Base-by-base conservation (phyloP, 192 early-diverging fungal species). In the Thamnidium elegans region DNA sequence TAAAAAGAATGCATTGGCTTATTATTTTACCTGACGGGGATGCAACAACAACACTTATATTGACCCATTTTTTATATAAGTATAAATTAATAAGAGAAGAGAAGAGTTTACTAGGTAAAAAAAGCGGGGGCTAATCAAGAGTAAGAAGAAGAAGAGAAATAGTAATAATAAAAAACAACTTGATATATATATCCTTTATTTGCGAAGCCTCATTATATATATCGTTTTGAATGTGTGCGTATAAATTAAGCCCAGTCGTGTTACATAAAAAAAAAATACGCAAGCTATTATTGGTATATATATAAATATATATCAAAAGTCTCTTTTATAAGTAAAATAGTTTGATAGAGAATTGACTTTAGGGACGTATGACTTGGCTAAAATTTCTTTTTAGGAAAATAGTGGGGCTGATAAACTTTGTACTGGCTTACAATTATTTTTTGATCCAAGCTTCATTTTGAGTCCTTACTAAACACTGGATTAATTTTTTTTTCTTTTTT, bases 1-100 rank as follows among this genome's bases (percentile, higher is more conserved):
- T 44, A 59, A 4, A 43, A 39, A 19, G 19, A 19, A 55, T 55
- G 9, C 3, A 61, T 8, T 44, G 51, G 9, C 26, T 42, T 21
- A 21, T 44, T n/a, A n/a, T 15, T 20, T 15, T 66, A 67, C 66
- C 66, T 58, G 21, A 67, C 19, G 42, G 66, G 66, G 31, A 67
- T 60, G 20, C 66, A 67, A 34, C 66, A 67, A 39, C 66, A 67
- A 43, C 66, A 67, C 13, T 39, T 50, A 50, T 67, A 59, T 23
- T 39, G 23, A 31, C 46, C 56, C 66, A 67, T 67, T 19, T 48
- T 67, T n/a, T 50, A 21, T 30, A 21, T 32, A 52, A 15, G 26
- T 36, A 48, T 52, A 46, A 26, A 32, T 39, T 39, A 42, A 17
- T 39, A 52, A 54, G 21, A 21, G 9, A n/a, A 30, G 32, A 23